These are phyloP conservation scores for Daldinia sp. DNA, from an alignment of 2,329 filamentous ascomycete species.

Conservation along the genomic window DNA sequence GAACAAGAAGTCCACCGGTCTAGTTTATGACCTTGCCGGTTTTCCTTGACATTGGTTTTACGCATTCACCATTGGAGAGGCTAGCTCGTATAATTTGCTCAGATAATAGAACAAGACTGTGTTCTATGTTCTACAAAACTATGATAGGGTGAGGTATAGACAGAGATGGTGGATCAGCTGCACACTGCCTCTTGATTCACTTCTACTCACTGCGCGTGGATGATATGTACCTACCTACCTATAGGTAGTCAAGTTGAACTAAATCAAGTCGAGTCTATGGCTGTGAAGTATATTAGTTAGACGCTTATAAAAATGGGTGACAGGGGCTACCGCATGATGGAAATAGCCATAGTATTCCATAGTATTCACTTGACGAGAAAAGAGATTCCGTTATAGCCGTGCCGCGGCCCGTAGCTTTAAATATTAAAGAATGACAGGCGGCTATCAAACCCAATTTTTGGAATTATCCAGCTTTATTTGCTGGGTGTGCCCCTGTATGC, in stretches of 20 bases:
- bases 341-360: not conserved
- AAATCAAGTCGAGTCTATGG: constrained; percentile 2
- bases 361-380: not conserved
- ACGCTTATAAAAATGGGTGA: not conserved
- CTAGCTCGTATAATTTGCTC: constrained; percentile 12
- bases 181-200: constrained; percentile 3
- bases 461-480: constrained; percentile 11
- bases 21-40: constrained; percentile 23
- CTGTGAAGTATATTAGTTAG: constrained; percentile 2
- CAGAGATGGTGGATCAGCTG: constrained; percentile 6
- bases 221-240: not conserved
- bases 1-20: constrained; percentile 7
- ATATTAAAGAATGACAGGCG: constrained; percentile 15
- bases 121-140: not conserved
- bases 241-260: not conserved
- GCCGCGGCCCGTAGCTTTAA: constrained; percentile 3
- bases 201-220: not conserved
- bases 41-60: constrained; percentile 19
- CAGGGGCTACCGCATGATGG: constrained; percentile 14
- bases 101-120: not conserved
- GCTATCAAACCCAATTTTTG: constrained; percentile 33
- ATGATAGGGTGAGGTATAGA: constrained; percentile 1
- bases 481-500: constrained; percentile 13
- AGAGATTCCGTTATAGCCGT: constrained; percentile 23
- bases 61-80: constrained; percentile 1